Conservation (phyloP, 495 filamentous ascomycete genomes). For the Bombardia bombarda region DNA sequence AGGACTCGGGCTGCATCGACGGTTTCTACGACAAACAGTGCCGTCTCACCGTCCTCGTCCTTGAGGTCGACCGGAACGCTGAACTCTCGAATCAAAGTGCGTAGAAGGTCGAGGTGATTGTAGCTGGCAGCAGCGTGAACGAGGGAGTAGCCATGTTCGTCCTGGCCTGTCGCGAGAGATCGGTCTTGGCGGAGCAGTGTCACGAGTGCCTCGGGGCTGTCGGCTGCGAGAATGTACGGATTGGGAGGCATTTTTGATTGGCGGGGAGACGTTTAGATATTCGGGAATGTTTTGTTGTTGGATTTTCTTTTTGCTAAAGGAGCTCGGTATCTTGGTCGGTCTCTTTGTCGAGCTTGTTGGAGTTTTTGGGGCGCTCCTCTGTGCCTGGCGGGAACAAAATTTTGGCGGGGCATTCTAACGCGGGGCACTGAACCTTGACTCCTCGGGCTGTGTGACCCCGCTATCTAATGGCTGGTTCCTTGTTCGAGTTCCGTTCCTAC, state of each 20-base stretch:
- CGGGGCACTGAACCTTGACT: constrained; percentile 4
- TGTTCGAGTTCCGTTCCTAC: no score
- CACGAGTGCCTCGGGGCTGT: constrained; percentile 58
- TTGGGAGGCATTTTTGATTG: constrained; percentile 46
- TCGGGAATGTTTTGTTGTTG: not conserved
- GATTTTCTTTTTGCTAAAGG: no score
- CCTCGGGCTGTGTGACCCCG: no score
- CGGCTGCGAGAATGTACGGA: constrained; percentile 69
- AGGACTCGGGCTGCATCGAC: constrained; percentile 66
- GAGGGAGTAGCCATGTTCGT: constrained; percentile 82
- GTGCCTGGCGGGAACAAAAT: not conserved
- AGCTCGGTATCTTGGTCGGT: no score
- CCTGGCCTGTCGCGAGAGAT: constrained; percentile 58
- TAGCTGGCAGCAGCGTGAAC: constrained; percentile 91
- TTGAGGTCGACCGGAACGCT: constrained; percentile 67
- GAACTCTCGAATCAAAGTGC: constrained; percentile 67
- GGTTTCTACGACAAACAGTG: constrained; percentile 77
- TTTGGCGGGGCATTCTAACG: constrained; percentile 7
- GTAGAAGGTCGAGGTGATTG: constrained; percentile 72
- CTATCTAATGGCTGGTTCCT: no score
- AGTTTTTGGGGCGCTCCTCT: no score
- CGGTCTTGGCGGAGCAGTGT: constrained; percentile 60
- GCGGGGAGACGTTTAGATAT: not conserved
- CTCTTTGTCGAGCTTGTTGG: no score
- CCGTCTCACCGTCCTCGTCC: constrained; percentile 87